Evolutionary conservation across 148 eudicot genomes (phyloP), one percentile per base, ranked within the genome.

Genomic region (Selenicereus undatus): DNA sequence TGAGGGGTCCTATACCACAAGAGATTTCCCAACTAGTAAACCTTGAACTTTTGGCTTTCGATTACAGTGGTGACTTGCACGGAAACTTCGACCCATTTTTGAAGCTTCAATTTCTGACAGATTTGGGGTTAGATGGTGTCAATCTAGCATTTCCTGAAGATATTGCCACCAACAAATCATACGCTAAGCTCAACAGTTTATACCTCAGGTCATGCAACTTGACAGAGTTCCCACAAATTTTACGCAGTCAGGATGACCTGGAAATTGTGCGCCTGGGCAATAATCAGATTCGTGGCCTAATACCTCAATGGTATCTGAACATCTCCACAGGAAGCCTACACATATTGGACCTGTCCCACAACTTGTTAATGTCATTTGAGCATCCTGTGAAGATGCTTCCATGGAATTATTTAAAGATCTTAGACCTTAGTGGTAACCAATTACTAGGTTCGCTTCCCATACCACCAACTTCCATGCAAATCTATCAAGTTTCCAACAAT

Each of bases 211-310:
- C 56, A 22, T 80, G 77, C 77, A 73, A 80, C 71, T 27, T 73
- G 71, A 14, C 54, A 18, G 62, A 73, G 35, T 56, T 80, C 68
- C 77, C 70, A 39, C 51, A 26, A 9, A 52, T 80, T 45, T 64
- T 80, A 13, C 64, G 22, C 77, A 75, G n/a, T 27, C 77, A 75
- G 6, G 77, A 75, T 51, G 36, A 75, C 7, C 64, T 75, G 8
- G 56, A 74, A 50, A 1, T 3, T 0, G 7, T 73, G 26, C 0
- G 54, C 11, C 76, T 88, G 62, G 2, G 77, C 10, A 8, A 43
- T 30, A 89, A 89, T 79, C 78, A 18, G 22, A 83, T 89, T 13
- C 66, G 85, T 43, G 89, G 89, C 35, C 22, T 27, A 50, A 75
- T 75, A 75, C 77, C 77, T 50, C 77, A 48, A 12, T 75, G 77